phyloP scores from a whole-genome alignment of 2,329 filamentous ascomycete genomes.

The Drechslerella coelobrocha region DNA sequence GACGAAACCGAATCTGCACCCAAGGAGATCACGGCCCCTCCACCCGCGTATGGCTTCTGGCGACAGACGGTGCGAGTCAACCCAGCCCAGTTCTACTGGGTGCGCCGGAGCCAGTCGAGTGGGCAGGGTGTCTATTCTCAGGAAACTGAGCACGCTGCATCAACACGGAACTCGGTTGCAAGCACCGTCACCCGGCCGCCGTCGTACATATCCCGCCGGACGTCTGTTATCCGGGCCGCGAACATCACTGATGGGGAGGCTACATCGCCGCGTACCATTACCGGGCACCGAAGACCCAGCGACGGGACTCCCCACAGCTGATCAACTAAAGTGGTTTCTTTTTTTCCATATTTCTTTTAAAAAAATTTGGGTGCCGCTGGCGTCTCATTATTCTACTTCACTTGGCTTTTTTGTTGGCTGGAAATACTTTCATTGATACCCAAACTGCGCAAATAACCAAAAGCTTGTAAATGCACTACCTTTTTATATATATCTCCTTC shows the following conservation, averaged over 20 bases:
- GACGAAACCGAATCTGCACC: constrained; percentile 63
- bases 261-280: background rate
- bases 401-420: background rate
- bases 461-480: too few relatives aligned
- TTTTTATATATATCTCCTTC: background rate
- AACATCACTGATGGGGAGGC: background rate
- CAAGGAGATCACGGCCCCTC: constrained; percentile 70
- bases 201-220: constrained; percentile 53
- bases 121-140: constrained; percentile 32
- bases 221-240: constrained; percentile 25
- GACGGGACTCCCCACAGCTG: constrained; percentile 9
- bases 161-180: constrained; percentile 25
- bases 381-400: too few relatives aligned
- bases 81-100: constrained; percentile 54
- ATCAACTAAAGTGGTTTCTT: background rate
- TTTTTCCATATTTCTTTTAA: constrained; percentile 5
- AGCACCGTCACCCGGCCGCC: constrained; percentile 52
- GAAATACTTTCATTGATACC: too few relatives aligned
- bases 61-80: constrained; percentile 54
- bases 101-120: constrained; percentile 42
- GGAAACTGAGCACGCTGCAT: constrained; percentile 11
- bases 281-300: background rate
- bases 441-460: background rate
- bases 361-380: too few relatives aligned
- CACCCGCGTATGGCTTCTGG: constrained; percentile 26